Percentiles rank a stretch among this genome's conserved stretches.
phyloP scores from a whole-genome alignment of 2,329 filamentous ascomycete species.

The Arthroderma uncinatum region DNA sequence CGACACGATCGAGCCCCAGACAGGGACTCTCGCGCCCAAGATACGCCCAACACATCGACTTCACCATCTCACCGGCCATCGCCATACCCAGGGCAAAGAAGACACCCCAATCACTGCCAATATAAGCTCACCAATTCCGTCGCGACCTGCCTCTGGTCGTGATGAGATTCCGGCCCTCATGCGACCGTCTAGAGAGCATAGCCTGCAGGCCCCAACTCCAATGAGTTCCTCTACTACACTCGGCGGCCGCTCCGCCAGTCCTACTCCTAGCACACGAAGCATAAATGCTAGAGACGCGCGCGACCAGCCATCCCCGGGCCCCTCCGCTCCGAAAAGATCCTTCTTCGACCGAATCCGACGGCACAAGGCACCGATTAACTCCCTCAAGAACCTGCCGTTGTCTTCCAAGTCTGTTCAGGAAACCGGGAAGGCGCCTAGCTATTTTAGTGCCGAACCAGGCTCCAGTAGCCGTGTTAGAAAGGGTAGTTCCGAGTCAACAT shows the following conservation, averaged over 20 bases:
- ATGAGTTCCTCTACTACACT: conserved; percentile 35
- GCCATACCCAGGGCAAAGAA: conserved; percentile 46
- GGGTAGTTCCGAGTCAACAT: conserved; percentile 26
- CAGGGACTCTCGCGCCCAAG: conserved; percentile 22
- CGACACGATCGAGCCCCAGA: conserved; percentile 44
- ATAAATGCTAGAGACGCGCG: conserved; percentile 40
- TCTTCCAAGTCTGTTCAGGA: conserved; percentile 23
- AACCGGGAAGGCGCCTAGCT: conserved; percentile 19
- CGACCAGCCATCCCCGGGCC: conserved; percentile 31
- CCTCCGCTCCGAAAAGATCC: conserved; percentile 34
- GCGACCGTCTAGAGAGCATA: conserved; percentile 38
- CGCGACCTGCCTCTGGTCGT: conserved; percentile 20
- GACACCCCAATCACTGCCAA: conserved; percentile 28
- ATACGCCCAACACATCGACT: conserved; percentile 33
- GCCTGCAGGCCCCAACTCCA: conserved; percentile 13
- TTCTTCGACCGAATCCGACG: conserved; percentile 45
- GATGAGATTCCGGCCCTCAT: conserved; percentile 22
- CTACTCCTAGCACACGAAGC: conserved; percentile 64
- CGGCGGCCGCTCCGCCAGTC: conserved; percentile 61
- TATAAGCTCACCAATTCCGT: neutral
- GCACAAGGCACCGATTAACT: conserved; percentile 34
- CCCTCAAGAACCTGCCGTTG: conserved; percentile 24
- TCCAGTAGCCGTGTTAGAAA: conserved; percentile 25
- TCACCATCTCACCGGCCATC: conserved; percentile 39
- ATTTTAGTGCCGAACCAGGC: conserved; percentile 25